Base-by-base conservation (phyloP, 257 asterid genomes). In the Nicotiana knightiana region DNA sequence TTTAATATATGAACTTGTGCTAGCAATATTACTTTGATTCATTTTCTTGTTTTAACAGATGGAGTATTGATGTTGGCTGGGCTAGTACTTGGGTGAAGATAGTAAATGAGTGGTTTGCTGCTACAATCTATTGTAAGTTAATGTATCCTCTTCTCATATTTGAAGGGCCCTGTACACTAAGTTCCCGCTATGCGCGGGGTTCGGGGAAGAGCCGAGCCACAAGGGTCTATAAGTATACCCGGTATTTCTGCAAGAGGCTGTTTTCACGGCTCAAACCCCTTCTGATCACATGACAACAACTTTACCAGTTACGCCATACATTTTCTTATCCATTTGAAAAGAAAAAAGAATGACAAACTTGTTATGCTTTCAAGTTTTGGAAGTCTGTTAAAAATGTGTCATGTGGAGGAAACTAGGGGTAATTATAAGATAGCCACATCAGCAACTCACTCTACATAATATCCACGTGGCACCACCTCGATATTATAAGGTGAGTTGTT, bases 1-100 rank as follows among this genome's bases (percentile, higher is more conserved):
- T 53, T 64, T 73, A 67, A 6, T 48, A 32, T 21, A 21, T 10
- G n/a, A 55, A 18, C 32, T 55, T 57, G 64, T 77, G 8, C 24
- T 33, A 57, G 4, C 32, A 21, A 17, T 6, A 16, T 32, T 30
- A 6, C 26, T 58, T 77, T 35, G 54, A 24, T 24, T 62, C 26
- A 78, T 46, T 26, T 53, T 39, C 37, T 39, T n/a, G 71, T 61
- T 11, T 37, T 21, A 78, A 67, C 88, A 94, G 98, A 84, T 96
- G 97, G 98, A 89, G 97, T 89, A 94, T 96, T 35, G 99, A 96
- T 77, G 95, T 96, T 57, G 99, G 99, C 9, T 93, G 99, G 98
- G 94, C 96, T 62, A 94, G 98, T 80, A 93, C 97, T 3, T 95
- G 98, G 99, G 98, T 93, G 54, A 94, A 94, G 87, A 93, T 96